Base-by-base conservation (phyloP, 805 yeast genomes). In the Maudiozyma pseudohumilis region DNA sequence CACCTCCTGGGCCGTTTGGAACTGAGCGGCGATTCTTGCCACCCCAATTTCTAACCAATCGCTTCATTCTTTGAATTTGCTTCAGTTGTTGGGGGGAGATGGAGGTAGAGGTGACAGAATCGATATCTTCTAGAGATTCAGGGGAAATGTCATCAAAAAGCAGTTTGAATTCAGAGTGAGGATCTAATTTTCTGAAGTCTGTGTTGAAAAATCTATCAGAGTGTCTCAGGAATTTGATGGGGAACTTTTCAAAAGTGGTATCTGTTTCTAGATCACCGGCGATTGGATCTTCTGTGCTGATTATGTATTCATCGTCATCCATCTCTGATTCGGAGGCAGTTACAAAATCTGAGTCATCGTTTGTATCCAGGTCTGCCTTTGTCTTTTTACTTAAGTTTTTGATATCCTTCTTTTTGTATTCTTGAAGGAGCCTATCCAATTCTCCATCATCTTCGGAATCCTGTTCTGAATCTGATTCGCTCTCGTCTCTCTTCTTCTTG, bases 21-120 rank as follows among this genome's bases (percentile, higher is more conserved):
- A 83, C 73, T 5, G 75, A 63, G 34, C 80, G 60, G 43, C 78
- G 74, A 50, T 84, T 94, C 44, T 74, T 72, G 0, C 94, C 94
- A 32, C 86, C 81, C 95, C 95, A 85, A 18, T 86, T 87, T 48
- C 83, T 68, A 1, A 83, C 75, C n/a, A 60, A 69, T 44, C 58
- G 69, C 22, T 63, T 61, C 36, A 66, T 37, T 29, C 57, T 68
- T 48, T 75, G 79, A 46, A 80, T 72, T 49, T 78, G 84, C 35
- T 68, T 72, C 40, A 81, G 56, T 15, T 75, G 71, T 43, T 80
- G 87, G 0, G 88, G 89, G 0, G 82, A 71, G 0, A 76, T 70
- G 25, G 79, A 74, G 2, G 78, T 65, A 0, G 88, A 75, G 0
- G 87, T 72, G n/a, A 85, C 74, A 1, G 82, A 70, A 47, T 80